A percentile compares a stretch with the other conserved stretches of the same genome.
Conservation (phyloP, 2,329 filamentous ascomycete species). For the Neurospora crassa region DNA sequence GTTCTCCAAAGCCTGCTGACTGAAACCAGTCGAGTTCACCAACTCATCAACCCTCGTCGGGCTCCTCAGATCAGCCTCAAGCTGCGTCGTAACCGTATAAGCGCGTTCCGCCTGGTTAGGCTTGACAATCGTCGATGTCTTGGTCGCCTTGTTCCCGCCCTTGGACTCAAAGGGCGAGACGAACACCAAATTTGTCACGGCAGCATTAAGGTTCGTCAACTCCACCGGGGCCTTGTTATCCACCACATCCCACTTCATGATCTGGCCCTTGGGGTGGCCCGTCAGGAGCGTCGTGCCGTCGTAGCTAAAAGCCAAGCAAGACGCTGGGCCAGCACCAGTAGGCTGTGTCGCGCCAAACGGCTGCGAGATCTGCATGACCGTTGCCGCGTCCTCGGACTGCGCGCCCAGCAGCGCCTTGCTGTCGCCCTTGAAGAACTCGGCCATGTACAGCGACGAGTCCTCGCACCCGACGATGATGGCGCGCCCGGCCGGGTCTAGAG, state of each 20-base stretch:
- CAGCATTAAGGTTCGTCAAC: conserved; percentile 63
- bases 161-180: conserved; percentile 37
- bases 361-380: conserved; percentile 43
- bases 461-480: conserved; percentile 74
- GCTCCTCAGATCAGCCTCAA: conserved; percentile 35
- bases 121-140: conserved; percentile 61
- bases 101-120: conserved; percentile 59
- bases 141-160: conserved; percentile 25
- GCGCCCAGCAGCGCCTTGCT: conserved; percentile 42
- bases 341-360: conserved; percentile 49
- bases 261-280: conserved; percentile 70
- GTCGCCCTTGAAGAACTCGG: conserved; percentile 56
- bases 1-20: conserved; percentile 35
- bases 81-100: conserved; percentile 57
- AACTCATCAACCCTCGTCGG: conserved; percentile 36
- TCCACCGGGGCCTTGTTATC: conserved; percentile 58
- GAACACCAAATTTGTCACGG: conserved; percentile 75
- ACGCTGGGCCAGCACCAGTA: conserved; percentile 51
- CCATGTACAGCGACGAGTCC: conserved; percentile 68
- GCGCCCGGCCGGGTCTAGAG: conserved; percentile 73
- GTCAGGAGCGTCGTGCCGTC: conserved; percentile 74
- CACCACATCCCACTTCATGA: conserved; percentile 72
- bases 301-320: conserved; percentile 66
- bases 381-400: conserved; percentile 43
- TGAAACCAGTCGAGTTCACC: conserved; percentile 37